These are phyloP conservation scores for Penicillium sp. DNA, from an alignment of 2,329 filamentous ascomycete genomes.

Conservation along the genomic window DNA sequence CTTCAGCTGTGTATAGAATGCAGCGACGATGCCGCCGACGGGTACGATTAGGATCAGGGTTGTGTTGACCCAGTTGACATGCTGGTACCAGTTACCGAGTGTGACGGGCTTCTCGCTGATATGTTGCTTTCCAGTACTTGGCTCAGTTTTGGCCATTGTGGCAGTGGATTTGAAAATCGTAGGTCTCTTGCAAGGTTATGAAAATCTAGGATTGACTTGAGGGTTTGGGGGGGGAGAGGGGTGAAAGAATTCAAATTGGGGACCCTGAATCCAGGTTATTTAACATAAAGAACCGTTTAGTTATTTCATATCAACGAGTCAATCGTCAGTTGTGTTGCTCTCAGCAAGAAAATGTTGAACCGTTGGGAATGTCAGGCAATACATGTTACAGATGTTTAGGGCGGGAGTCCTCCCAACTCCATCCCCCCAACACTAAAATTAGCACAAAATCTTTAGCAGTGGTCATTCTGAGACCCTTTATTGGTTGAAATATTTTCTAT, in stretches of 20 bases:
- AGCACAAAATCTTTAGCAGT: neutral
- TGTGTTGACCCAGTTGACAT: conserved; percentile 87
- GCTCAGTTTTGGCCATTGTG: conserved; percentile 2
- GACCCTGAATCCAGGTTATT: neutral
- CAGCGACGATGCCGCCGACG: conserved; percentile 65
- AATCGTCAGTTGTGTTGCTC: neutral
- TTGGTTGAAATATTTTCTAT: neutral
- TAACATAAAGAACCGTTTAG: neutral
- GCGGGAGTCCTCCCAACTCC: neutral
- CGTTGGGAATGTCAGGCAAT: conserved; percentile 10
- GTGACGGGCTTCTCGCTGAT: conserved; percentile 79
- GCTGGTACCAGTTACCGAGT: conserved; percentile 76
- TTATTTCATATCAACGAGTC: neutral
- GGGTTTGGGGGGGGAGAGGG: too few relatives aligned
- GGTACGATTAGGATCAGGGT: conserved; percentile 74
- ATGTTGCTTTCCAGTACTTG: conserved; percentile 60
- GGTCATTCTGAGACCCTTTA: neutral
- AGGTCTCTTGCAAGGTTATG: neutral
- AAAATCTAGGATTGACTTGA: too few relatives aligned
- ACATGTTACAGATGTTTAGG: neutral
- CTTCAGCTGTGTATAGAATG: conserved; percentile 72
- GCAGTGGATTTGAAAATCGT: neutral
- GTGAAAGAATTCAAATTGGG: too few relatives aligned
- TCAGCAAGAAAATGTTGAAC: conserved; percentile 11
- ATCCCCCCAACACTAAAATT: neutral